A percentile compares a stretch with the other conserved stretches of the same genome.
Evolutionary conservation across 163 green algal species (phyloP).

Genomic region (Chlorella variabilis): DNA sequence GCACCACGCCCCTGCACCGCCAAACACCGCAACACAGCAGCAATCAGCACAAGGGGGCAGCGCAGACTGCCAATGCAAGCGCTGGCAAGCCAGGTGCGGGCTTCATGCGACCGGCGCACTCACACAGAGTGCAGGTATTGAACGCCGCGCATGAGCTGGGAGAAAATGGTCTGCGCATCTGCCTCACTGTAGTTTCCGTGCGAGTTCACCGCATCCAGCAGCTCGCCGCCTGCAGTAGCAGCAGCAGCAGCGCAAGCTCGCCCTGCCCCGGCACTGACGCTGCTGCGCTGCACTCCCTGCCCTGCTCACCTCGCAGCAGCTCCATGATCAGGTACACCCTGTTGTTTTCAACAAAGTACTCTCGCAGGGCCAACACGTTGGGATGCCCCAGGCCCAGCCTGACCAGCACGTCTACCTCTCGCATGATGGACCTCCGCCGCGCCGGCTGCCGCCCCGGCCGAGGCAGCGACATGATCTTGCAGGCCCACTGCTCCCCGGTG

Average conservation of each 20-base stretch:
- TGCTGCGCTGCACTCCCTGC: no score
- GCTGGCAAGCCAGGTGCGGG: no score
- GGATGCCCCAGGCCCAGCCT: slow-evolving; percentile 79
- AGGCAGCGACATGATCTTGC: slow-evolving; percentile 14
- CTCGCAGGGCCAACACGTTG: slow-evolving; percentile 66
- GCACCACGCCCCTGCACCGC: slow-evolving; percentile 45
- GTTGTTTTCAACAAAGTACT: slow-evolving; percentile 45
- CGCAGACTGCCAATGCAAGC: no score
- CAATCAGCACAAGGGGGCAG: not conserved
- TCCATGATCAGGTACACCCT: slow-evolving; percentile 48
- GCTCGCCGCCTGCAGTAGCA: slow-evolving; percentile 71
- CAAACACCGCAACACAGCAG: slow-evolving; percentile 31
- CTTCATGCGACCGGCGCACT: no score
- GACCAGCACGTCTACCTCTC: slow-evolving; percentile 87
- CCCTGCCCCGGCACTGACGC: no score
- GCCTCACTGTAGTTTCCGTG: slow-evolving; percentile 79
- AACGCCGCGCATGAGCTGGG: slow-evolving; percentile 82
- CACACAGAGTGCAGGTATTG: slow-evolving; percentile 82
- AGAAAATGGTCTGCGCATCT: slow-evolving; percentile 79
- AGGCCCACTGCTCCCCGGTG: not conserved
- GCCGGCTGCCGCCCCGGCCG: not conserved
- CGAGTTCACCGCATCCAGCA: slow-evolving; percentile 85
- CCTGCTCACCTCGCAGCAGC: slow-evolving; percentile 33
- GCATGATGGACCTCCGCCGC: not conserved
- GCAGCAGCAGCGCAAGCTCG: no score